Evolutionary conservation across 2,329 filamentous ascomycete species (phyloP).

Genomic region (Aspergillus sp.): DNA sequence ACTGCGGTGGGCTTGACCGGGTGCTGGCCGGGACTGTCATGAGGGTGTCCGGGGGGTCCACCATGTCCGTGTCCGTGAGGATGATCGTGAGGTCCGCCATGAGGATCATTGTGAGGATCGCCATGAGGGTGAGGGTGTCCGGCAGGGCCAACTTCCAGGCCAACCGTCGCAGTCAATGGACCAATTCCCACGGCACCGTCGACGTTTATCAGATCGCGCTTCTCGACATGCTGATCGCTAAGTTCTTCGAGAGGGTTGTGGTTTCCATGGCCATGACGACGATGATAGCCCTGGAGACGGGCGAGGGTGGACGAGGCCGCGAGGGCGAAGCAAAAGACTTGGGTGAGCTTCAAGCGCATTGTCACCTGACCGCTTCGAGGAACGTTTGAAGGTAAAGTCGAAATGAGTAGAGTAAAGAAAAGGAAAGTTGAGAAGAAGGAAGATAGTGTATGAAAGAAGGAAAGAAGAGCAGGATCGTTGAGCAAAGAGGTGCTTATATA

Average conservation of each 20-base stretch:
- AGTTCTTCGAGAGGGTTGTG: not conserved
- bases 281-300: conserved; percentile 20
- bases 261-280: conserved; percentile 15
- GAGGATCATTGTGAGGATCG: not conserved
- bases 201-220: not conserved
- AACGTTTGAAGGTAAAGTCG: not conserved
- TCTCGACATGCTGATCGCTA: not conserved
- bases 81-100: not conserved
- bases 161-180: not conserved
- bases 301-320: conserved; percentile 18
- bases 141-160: not conserved
- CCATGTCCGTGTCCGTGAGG: not conserved
- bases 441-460: not conserved
- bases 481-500: not conserved
- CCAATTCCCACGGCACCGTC: not conserved
- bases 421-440: not conserved
- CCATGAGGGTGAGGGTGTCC: not conserved
- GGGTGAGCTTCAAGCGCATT: not conserved
- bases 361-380: not conserved
- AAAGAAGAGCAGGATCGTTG: not conserved
- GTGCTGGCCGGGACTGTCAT: not conserved
- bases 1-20: conserved; percentile 3
- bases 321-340: conserved; percentile 14
- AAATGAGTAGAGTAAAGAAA: not conserved
- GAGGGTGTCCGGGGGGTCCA: not conserved